Evolutionary conservation across 352 stramenopile species (phyloP), one percentile per base, ranked within the genome.

Genomic region (Phytophthora litchii): DNA sequence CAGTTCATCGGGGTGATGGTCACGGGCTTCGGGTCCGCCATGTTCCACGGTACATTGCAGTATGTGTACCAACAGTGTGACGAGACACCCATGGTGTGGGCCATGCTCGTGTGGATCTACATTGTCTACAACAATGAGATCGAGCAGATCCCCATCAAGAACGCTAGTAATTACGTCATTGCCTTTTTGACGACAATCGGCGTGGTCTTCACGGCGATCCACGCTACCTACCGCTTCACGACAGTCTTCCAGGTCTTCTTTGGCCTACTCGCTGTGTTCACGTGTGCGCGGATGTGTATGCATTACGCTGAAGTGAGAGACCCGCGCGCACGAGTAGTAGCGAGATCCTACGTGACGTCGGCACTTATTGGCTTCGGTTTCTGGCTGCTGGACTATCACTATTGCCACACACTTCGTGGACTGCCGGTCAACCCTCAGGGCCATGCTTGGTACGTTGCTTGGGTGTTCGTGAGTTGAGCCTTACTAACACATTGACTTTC

Each of bases 1-100:
- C 76, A 89, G 48, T 92, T 92, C 57, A 61, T 89, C 17, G 78
- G 72, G 16, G 72, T 93, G 9, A 86, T 94, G 57, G 53, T 93
- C 61, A 89, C 89, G 13, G 86, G 86, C 19, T 73, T 94, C 21
- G 86, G 85, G 32, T 92, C 82, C 0, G 80, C 81, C 20, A 82
- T 91, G 72, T 95, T 95, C 67, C 86, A 95, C 65, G 86, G 83
- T 38, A 94, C 86, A 23, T 73, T 95, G 23, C 78, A 89, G 58
- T 65, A 83, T 23, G 72, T 91, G 66, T 89, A 88, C 37, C 84
- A 94, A 60, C 84, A 92, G 47, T 89, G 72, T 40, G 84, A 94
- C 50, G 84, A 94, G 67, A 91, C 80, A 23, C 84, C 84, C 8
- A 94, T 92, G 83, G 75, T 94, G 29, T 94, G 82, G 80, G 73